Evolutionary conservation across 2,329 filamentous ascomycete species (phyloP).

Genomic region (Xenosphaeropsis pyriputrescens): DNA sequence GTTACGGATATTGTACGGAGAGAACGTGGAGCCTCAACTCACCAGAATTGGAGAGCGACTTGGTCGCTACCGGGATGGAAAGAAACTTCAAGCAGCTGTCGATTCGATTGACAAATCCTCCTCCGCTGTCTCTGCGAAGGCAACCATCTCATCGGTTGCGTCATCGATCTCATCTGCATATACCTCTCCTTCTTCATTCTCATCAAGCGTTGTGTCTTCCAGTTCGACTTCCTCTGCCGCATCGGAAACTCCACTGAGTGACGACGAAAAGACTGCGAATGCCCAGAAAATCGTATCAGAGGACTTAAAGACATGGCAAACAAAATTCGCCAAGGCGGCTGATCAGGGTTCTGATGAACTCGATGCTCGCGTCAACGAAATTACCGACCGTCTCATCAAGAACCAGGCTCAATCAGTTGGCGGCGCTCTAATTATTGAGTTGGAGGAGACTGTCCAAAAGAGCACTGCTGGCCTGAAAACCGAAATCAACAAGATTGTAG

Average conservation of each 20-base stretch:
- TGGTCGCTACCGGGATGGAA: constrained; percentile 53
- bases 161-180: constrained; percentile 11
- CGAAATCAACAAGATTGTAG: constrained; percentile 49
- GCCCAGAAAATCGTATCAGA: constrained; percentile 55
- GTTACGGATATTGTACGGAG: constrained; percentile 63
- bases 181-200: constrained; percentile 9
- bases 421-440: constrained; percentile 47
- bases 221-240: constrained; percentile 5
- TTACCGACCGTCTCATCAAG: constrained; percentile 55
- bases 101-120: constrained; percentile 32
- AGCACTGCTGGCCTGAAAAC: constrained; percentile 52
- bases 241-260: constrained; percentile 16
- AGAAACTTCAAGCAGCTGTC: constrained; percentile 42
- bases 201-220: constrained; percentile 12
- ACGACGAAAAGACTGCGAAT: constrained; percentile 38
- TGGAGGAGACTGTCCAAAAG: constrained; percentile 51
- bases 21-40: constrained; percentile 92
- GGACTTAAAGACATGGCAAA: constrained; percentile 76
- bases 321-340: constrained; percentile 72
- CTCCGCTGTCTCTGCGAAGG: constrained; percentile 14
- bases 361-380: constrained; percentile 46
- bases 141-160: constrained; percentile 12
- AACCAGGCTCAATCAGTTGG: constrained; percentile 53
- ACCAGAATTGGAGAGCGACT: constrained; percentile 83
- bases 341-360: constrained; percentile 68